Evolutionary conservation across 768 basidiomycete species (phyloP).

Genomic region (Clitopilus passeckerianus): DNA sequence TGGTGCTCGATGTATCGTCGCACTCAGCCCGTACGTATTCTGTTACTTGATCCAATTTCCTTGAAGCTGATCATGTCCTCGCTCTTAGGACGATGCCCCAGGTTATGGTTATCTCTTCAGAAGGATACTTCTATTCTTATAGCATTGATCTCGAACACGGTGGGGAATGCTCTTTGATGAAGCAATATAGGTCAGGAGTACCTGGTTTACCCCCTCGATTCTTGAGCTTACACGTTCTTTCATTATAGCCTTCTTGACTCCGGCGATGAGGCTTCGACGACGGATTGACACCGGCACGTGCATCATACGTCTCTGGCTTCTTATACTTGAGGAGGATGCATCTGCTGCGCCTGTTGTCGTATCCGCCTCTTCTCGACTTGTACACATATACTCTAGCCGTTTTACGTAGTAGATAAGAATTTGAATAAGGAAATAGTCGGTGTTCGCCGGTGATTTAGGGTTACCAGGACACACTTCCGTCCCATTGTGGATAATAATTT

Average conservation of each 20-base stretch:
- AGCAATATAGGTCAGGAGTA: constrained; percentile 71
- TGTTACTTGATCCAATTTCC: not conserved
- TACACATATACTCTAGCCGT: no score
- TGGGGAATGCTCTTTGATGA: constrained; percentile 92
- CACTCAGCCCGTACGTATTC: constrained; percentile 69
- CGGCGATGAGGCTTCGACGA: not conserved
- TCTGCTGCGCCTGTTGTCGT: no score
- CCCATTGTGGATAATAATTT: no score
- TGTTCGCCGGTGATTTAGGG: no score
- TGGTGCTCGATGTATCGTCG: constrained; percentile 83
- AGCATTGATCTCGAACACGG: constrained; percentile 94
- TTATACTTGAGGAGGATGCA: no score
- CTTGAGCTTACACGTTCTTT: not conserved
- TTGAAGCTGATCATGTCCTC: not conserved
- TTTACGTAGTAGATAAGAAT: no score
- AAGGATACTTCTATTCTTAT: constrained; percentile 95
- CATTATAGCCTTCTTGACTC: not conserved
- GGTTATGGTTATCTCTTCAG: constrained; percentile 94
- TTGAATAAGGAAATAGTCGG: no score
- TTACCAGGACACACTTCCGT: no score
- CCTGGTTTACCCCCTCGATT: not conserved
- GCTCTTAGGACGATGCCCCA: constrained; percentile 80
- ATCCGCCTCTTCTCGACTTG: no score
- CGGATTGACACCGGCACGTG: not conserved
- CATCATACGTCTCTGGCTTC: no score